A percentile compares a stretch with the other conserved stretches of the same genome.
Conservation (phyloP, 1,139 yeast species). For the Pichia kudriavzevii region DNA sequence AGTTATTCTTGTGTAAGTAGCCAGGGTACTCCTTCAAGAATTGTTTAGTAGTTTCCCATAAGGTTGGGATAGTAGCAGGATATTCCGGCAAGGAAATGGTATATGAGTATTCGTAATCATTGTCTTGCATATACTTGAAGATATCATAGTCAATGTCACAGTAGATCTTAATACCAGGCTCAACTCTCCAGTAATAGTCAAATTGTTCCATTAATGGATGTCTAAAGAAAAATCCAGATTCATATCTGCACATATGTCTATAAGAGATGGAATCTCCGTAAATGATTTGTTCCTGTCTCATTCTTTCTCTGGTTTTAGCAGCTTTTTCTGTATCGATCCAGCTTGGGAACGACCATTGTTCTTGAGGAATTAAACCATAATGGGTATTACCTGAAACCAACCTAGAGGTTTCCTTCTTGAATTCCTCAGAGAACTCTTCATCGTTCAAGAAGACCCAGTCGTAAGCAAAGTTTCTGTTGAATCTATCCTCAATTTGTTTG, state of each 20-base stretch:
- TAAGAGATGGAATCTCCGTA: slow-evolving; percentile 50
- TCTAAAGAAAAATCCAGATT: slow-evolving; percentile 83
- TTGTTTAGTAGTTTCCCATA: slow-evolving; percentile 71
- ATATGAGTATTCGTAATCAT: slow-evolving; percentile 67
- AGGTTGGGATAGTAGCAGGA: slow-evolving; percentile 66
- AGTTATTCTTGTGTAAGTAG: slow-evolving; percentile 55
- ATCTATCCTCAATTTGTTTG: slow-evolving; percentile 59
- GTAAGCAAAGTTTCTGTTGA: slow-evolving; percentile 58
- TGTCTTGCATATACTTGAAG: slow-evolving; percentile 72
- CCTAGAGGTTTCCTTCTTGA: slow-evolving; percentile 34
- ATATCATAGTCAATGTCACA: slow-evolving; percentile 81
- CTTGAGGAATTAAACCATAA: slow-evolving; percentile 43
- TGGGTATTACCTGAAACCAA: slow-evolving; percentile 43
- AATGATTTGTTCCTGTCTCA: slow-evolving; percentile 42
- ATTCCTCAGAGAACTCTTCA: slow-evolving; percentile 40
- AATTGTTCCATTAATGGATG: slow-evolving; percentile 65
- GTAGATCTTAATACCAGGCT: slow-evolving; percentile 70
- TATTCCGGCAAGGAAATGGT: slow-evolving; percentile 82
- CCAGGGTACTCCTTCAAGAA: slow-evolving; percentile 62
- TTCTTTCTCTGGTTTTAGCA: slow-evolving; percentile 41
- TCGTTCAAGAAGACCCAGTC: slow-evolving; percentile 74
- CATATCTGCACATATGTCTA: slow-evolving; percentile 88
- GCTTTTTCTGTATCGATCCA: slow-evolving; percentile 58
- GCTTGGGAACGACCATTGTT: slow-evolving; percentile 54
- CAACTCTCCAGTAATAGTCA: slow-evolving; percentile 92